phyloP scores from a whole-genome alignment of 1,284 basidiomycete species.

The Tremellales sp. region DNA sequence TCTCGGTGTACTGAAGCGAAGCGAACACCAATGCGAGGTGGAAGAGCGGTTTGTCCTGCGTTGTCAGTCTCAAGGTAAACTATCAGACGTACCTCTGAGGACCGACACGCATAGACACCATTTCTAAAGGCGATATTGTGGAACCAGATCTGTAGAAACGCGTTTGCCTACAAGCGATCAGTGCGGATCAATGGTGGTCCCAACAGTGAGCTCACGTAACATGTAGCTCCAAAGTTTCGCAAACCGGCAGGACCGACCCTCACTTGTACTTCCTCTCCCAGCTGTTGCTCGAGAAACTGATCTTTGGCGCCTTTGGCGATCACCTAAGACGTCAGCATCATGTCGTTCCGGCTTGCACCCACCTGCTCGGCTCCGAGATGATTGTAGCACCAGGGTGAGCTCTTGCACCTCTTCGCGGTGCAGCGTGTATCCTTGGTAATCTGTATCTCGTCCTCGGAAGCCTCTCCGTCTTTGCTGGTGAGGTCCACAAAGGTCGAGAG shows the following conservation, averaged over 20 bases:
- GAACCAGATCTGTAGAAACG: conserved; percentile 78
- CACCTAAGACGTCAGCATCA: conserved; percentile 48
- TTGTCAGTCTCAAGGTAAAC: conserved; percentile 10
- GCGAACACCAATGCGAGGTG: conserved; percentile 59
- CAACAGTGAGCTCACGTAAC: conserved; percentile 57
- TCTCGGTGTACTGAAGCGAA: conserved; percentile 67
- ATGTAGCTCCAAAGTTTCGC: conserved; percentile 90
- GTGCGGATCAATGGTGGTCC: not conserved
- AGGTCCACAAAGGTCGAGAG: not conserved
- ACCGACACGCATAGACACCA: conserved; percentile 58
- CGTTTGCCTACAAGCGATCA: conserved; percentile 58
- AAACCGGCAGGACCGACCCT: conserved; percentile 69
- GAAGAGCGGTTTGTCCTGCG: conserved; percentile 52
- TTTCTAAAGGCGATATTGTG: conserved; percentile 62
- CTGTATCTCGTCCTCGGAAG: conserved; percentile 7
- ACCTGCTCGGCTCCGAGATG: conserved; percentile 69
- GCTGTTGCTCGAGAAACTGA: conserved; percentile 55
- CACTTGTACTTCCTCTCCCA: conserved; percentile 56
- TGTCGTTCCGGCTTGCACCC: conserved; percentile 60
- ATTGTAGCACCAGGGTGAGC: conserved; percentile 77
- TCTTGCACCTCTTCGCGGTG: conserved; percentile 61
- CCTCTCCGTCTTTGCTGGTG: not conserved
- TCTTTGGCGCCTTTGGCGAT: conserved; percentile 57
- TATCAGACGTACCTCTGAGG: conserved; percentile 50
- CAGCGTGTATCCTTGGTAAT: conserved; percentile 52